phyloP scores from a whole-genome alignment of 345 rosid species.

The Kandelia obovata region DNA sequence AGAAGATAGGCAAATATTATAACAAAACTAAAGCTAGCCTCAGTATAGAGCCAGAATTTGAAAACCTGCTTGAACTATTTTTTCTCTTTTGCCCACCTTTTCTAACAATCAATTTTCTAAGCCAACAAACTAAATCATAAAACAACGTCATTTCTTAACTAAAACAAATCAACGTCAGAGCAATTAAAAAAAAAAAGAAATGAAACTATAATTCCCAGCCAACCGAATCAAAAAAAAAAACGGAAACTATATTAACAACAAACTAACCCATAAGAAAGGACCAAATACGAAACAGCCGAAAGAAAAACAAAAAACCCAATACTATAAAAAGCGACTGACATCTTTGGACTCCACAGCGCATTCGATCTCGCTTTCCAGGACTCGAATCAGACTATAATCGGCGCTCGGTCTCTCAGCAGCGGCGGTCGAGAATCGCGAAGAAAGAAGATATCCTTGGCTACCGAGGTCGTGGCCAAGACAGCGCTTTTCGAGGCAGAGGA shows the following conservation, averaged over 20 bases:
- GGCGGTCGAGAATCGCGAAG: slow-evolving; percentile 28
- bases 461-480: neutral
- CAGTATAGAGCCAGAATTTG: too few species aligned
- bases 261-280: neutral
- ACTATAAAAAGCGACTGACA: slow-evolving; percentile 10
- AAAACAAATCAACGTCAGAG: too few species aligned
- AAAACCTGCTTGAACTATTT: too few species aligned
- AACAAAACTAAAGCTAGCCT: too few species aligned
- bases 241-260: neutral
- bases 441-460: slow-evolving; percentile 9
- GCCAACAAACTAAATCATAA: too few species aligned
- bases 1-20: too few species aligned
- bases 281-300: neutral
- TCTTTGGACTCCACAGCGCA: slow-evolving; percentile 37
- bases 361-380: slow-evolving; percentile 49
- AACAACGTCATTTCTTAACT: too few species aligned
- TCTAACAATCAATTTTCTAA: too few species aligned
- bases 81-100: too few species aligned
- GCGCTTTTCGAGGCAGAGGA: slow-evolving; percentile 11
- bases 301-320: neutral
- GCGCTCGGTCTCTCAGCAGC: slow-evolving; percentile 24
- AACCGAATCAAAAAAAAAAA: too few species aligned
- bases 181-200: too few species aligned
- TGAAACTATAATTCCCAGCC: too few species aligned
- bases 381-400: slow-evolving; percentile 41